Base-by-base conservation (phyloP, 139 green algal species). In the Haematococcus lacustris region DNA sequence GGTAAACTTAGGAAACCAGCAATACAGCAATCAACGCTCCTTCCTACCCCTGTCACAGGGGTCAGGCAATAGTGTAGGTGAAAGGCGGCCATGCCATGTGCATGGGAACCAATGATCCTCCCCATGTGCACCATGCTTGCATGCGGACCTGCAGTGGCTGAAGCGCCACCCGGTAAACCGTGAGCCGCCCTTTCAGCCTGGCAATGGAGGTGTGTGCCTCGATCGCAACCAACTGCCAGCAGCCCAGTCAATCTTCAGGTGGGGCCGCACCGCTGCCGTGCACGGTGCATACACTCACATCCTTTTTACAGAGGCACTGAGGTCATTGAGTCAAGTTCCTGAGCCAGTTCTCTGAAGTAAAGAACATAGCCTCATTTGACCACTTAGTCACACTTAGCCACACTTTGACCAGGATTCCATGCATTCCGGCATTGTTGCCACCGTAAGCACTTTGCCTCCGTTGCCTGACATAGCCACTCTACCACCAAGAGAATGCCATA, bases 141-240 rank as follows among this genome's bases (percentile, higher is more conserved):
- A n/a, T n/a, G n/a, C 43, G 9, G 9, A 17, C 43, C 9, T 28
- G 23, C 51, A 73, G 47, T 73, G 51, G 51, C 68, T 73, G 26
- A 64, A 64, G 50, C 68, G 51, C 3, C 34, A 73, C 51, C 68
- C 51, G 25, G 32, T 47, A 9, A 23, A n/a, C 65, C 39, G 73
- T 28, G 73, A 78, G n/a, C 73, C 73, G 3, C 64, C 73, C 23
- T 73, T 78, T n/a, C 65, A 25, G 17, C 59, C 47, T 13, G 65
- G 73, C 34, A 61, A 40, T 38, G 73, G 25, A 6, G 73, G 73
- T 1, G 51, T 78, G 66, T 2, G 26, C 17, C 73, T 78, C 2
- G 59, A 32, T 51, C 73, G 73, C 65, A 28, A 50, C 28, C 39
- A 34, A 7, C 38, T 43, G 33, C 65, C 73, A 13, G 1, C 30